Evolutionary conservation across 192 early-diverging fungal species (phyloP).

Genomic region (Coemansia sp.): DNA sequence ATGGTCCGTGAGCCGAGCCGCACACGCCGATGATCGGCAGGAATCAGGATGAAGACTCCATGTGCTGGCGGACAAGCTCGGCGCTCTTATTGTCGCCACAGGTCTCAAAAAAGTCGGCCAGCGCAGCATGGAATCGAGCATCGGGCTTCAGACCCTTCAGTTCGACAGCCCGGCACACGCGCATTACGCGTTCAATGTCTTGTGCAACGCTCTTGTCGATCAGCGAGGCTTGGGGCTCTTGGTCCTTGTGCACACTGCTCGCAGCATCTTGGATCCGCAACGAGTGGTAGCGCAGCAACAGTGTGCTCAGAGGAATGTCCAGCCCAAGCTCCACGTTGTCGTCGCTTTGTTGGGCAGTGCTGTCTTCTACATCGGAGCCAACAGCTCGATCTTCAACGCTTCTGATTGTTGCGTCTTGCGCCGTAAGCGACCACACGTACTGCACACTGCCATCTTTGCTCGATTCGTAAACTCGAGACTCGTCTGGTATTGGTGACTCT

Average conservation of each 20-base stretch:
- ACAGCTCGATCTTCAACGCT: conserved; percentile 31
- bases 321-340: conserved; percentile 3
- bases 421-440: conserved; percentile 14
- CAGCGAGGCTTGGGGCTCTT: not conserved
- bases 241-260: not conserved
- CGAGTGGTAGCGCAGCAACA: conserved; percentile 40
- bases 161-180: conserved; percentile 38
- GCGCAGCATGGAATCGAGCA: conserved; percentile 32
- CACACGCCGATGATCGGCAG: not conserved
- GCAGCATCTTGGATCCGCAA: conserved; percentile 27
- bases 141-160: conserved; percentile 27
- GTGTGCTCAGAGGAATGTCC: conserved; percentile 42
- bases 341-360: not conserved
- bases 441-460: not conserved
- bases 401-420: conserved; percentile 33
- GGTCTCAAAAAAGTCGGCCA: conserved; percentile 41
- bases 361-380: not conserved
- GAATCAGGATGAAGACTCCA: not conserved
- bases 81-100: conserved; percentile 39
- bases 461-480: not conserved
- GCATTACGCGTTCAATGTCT: conserved; percentile 34
- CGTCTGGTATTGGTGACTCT: not conserved
- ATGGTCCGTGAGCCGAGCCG: not conserved
- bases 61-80: conserved; percentile 32
- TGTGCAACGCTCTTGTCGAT: conserved; percentile 14